Base-by-base conservation (phyloP, 495 filamentous ascomycete genomes). In the Podospora anserina region DNA sequence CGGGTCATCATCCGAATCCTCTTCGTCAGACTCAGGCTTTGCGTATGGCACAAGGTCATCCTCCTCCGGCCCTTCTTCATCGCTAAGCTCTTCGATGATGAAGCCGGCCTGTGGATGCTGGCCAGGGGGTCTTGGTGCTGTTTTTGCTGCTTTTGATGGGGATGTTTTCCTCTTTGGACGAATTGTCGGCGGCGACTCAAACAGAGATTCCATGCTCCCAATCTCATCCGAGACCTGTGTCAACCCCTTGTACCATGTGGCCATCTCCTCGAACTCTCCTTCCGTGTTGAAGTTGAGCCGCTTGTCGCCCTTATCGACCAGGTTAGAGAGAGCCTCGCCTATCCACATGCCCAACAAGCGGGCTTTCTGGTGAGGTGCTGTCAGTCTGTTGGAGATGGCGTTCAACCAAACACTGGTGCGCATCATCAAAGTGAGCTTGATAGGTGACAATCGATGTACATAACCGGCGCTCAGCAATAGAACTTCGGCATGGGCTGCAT, bases 1-100 rank as follows among this genome's bases (percentile, higher is more conserved):
- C 16, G 96, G 88, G 74, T 99, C 96, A 28, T 97, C 94, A 65
- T 96, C 93, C 0, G 90, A 91, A 77, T 98, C 96, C 67, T 93
- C 91, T 2, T 86, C 83, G 72, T 99, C 96, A n/a, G 91, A 94
- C 75, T 96, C 95, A 0, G 94, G 93, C 74, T 97, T 97, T 32
- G 86, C 88, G 75, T 97, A 98, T 4, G 92, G 89, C 13, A 88
- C 82, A 0, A 98, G 80, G 67, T 92, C 92, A 11, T 92, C 89
- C 64, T 92, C 88, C 66, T 92, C 89, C 4, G 78, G 77, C 4
- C 75, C 69, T 0, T 80, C 85, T 1, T 86, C 86, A 54, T 87
- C 83, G 53, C 79, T 78, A 26, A 95, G 81, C 71, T 93, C 90
- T 72, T 93, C 90, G 34, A 92, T 86, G 28, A 92, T 87, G 79